phyloP scores from a whole-genome alignment of 768 basidiomycete species.

The Boletus subcaerulescens region DNA sequence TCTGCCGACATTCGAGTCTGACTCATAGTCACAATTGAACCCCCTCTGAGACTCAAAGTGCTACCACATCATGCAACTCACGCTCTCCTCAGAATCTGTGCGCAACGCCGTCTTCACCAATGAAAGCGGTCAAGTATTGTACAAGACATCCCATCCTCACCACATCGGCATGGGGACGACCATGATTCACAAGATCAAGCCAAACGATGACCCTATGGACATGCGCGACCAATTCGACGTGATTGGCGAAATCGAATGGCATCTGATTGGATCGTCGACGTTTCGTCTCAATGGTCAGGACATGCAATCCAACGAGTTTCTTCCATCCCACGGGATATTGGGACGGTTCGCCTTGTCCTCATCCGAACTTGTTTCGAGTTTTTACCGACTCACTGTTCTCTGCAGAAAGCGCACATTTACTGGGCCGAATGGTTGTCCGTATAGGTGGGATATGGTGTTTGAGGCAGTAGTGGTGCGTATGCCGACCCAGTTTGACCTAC shows the following conservation, averaged over 20 bases:
- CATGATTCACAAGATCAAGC: constrained; percentile 24
- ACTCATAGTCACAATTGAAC: too few relatives aligned
- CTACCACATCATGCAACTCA: constrained; percentile 28
- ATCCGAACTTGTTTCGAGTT: background rate
- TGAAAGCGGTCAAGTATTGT: constrained; percentile 27
- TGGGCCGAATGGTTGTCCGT: constrained; percentile 33
- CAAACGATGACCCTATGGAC: constrained; percentile 20
- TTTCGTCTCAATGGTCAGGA: constrained; percentile 29
- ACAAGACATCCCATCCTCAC: constrained; percentile 25
- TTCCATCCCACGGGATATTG: constrained; percentile 20
- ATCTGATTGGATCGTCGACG: constrained; percentile 26
- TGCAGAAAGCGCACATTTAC: constrained; percentile 30
- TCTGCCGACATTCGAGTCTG: constrained; percentile 12
- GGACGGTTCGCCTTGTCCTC: constrained; percentile 18
- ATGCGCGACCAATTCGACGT: constrained; percentile 30
- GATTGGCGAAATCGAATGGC: constrained; percentile 37
- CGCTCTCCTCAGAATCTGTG: constrained; percentile 20
- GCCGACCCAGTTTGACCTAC: too few relatives aligned
- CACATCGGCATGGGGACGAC: constrained; percentile 15
- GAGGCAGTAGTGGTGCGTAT: constrained; percentile 15
- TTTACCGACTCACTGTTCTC: background rate
- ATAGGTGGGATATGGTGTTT: constrained; percentile 31
- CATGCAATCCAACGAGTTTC: constrained; percentile 24
- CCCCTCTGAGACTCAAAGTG: background rate
- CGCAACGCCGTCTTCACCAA: constrained; percentile 25